Evolutionary conservation across 106 monocot genomes (phyloP).

Genomic region (Acorus gramineus): DNA sequence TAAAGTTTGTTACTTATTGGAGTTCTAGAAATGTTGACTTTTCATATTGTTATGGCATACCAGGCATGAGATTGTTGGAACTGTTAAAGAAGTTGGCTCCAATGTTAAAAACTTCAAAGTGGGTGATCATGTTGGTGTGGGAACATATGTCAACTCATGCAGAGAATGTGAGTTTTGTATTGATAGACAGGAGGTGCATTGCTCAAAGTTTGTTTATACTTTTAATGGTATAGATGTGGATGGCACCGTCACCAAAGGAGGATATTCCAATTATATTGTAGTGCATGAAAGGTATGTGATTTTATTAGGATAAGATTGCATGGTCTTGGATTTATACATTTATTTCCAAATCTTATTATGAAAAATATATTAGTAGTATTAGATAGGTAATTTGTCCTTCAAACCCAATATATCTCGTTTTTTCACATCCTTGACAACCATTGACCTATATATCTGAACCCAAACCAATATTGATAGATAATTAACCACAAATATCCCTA

Average conservation of each 20-base stretch:
- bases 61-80: slow-evolving; percentile 66
- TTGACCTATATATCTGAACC: no score
- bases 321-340: not conserved
- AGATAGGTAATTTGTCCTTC: no score
- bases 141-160: slow-evolving; percentile 75
- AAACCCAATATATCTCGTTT: no score
- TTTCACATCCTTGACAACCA: no score
- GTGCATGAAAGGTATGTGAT: slow-evolving; percentile 71
- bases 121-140: slow-evolving; percentile 77
- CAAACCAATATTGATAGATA: no score
- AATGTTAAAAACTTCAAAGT: slow-evolving; percentile 52
- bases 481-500: no score
- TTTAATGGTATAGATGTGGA: slow-evolving; percentile 59
- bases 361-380: no score
- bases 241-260: slow-evolving; percentile 83
- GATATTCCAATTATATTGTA: slow-evolving; percentile 71
- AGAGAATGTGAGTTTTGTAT: slow-evolving; percentile 64
- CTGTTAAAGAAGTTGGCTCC: slow-evolving; percentile 29
- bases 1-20: not conserved
- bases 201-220: slow-evolving; percentile 24
- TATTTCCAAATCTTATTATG: not conserved
- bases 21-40: not conserved
- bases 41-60: not conserved
- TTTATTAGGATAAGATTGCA: not conserved
- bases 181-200: slow-evolving; percentile 41